Evolutionary conservation across 2,329 filamentous ascomycete species (phyloP).

Genomic region (Fusarium keratoplasticum): DNA sequence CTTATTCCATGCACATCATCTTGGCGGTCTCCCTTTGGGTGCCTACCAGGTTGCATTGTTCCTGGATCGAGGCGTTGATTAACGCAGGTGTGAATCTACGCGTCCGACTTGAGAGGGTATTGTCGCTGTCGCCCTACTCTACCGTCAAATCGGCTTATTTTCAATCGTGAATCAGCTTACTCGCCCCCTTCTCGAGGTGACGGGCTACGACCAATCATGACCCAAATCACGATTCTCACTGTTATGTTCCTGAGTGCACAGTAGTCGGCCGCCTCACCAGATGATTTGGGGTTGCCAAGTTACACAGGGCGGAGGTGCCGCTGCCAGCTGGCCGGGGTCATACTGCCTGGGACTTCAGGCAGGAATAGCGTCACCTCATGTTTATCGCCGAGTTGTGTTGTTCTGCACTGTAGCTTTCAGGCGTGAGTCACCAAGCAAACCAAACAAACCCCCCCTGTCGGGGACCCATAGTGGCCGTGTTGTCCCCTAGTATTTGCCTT

Average conservation of each 20-base stretch:
- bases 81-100: constrained; percentile 22
- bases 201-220: constrained; percentile 9
- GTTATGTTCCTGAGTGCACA: not conserved
- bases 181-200: not conserved
- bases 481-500: constrained; percentile 25
- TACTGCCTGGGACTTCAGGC: not conserved
- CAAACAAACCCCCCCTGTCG: constrained; percentile 25
- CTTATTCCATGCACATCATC: constrained; percentile 12
- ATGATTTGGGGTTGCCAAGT: constrained; percentile 10
- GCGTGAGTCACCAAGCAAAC: constrained; percentile 33
- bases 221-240: not conserved
- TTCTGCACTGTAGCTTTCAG: not conserved
- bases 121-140: not conserved
- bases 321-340: not conserved
- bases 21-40: not conserved
- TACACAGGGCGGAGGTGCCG: not conserved
- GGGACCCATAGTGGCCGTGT: constrained; percentile 10
- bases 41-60: constrained; percentile 26
- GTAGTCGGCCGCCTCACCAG: constrained; percentile 16
- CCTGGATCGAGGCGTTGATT: constrained; percentile 24
- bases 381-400: constrained; percentile 6
- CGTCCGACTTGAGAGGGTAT: not conserved
- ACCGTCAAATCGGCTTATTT: not conserved
- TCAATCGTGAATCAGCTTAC: not conserved
- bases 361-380: not conserved